Evolutionary conservation across 2,329 filamentous ascomycete species (phyloP), one percentile per base, ranked within the genome.

Genomic region (Botrytis fabae): DNA sequence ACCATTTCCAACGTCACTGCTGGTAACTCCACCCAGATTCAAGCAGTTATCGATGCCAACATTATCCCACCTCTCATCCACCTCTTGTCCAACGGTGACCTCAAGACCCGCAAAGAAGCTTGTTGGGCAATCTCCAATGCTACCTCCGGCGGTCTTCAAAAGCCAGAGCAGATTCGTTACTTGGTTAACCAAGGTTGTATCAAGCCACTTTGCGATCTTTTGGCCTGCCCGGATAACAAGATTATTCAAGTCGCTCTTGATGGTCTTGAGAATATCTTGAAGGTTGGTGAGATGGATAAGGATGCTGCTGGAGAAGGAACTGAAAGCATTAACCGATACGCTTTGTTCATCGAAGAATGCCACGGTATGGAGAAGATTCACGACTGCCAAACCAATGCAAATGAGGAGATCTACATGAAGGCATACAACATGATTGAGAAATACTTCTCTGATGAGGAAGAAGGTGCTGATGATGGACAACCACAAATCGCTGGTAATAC

Each of bases 341-440:
- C 96, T 64, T 89, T 99, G 76, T 98, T 97, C 85, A 99, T 99
- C 78, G 96, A 99, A 85, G 96, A 99, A 85, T 97, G 95, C 78
- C 94, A 94, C 81, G 96, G 96, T 78, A 99, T 99, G 96, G 96
- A 98, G 87, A 98, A 98, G 91, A 98, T 99, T 79, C 96, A 99
- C 85, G 95, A 98, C 80, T 98, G 96, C 89, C 96, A 99, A 87
- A 98, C 97, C 87, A 99, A 99, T 81, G 95, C 95, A 86, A 99
- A 99, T 85, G 96, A 99, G 85, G 96, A 99, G 85, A 99, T 99
- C 79, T 99, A 99, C 88, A 98, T 99, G 95, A 99, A 99, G 90
- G 96, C 96, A 0, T 99, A 98, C 89, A 98, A 97, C 89, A 99
- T 99, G 84, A 99, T 99, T 78, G 96, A 99, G 88, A 98, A 98